These are phyloP conservation scores for Artemisia annua DNA, from an alignment of 129 eudicot species.

Conservation along the genomic window DNA sequence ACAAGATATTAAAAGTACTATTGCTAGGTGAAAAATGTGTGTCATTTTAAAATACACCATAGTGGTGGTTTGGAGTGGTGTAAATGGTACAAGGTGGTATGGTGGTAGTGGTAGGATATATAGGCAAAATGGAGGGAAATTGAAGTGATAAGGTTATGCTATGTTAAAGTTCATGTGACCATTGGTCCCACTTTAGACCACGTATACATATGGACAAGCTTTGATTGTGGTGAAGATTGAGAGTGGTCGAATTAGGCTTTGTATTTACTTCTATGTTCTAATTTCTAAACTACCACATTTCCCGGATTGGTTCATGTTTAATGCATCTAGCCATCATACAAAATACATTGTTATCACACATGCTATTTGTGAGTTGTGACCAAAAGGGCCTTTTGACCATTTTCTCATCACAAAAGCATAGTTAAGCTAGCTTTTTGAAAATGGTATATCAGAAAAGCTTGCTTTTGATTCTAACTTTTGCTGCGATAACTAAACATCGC, in stretches of 20 bases:
- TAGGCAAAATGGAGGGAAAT: constrained; percentile 31
- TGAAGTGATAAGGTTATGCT: constrained; percentile 11
- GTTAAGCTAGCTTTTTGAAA: no score
- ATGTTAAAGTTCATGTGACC: constrained; percentile 32
- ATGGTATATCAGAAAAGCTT: no score
- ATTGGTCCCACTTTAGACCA: constrained; percentile 31
- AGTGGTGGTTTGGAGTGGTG: constrained; percentile 15
- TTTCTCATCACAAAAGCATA: no score
- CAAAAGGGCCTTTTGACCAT: no score
- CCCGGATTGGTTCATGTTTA: background rate
- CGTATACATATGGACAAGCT: constrained; percentile 20
- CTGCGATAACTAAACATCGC: no score
- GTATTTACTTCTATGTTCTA: constrained; percentile 19
- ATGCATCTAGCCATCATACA: background rate
- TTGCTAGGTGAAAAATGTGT: constrained; percentile 17
- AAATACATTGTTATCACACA: background rate
- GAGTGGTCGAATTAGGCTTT: constrained; percentile 31
- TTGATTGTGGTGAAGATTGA: constrained; percentile 30
- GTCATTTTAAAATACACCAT: constrained; percentile 29
- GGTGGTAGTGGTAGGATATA: constrained; percentile 18
- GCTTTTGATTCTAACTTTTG: no score
- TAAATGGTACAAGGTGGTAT: constrained; percentile 4
- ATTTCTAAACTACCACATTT: constrained; percentile 11
- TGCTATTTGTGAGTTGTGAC: no score
- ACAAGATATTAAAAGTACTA: constrained; percentile 13